phyloP scores from a whole-genome alignment of 805 yeast genomes.

The Starmerella apis region DNA sequence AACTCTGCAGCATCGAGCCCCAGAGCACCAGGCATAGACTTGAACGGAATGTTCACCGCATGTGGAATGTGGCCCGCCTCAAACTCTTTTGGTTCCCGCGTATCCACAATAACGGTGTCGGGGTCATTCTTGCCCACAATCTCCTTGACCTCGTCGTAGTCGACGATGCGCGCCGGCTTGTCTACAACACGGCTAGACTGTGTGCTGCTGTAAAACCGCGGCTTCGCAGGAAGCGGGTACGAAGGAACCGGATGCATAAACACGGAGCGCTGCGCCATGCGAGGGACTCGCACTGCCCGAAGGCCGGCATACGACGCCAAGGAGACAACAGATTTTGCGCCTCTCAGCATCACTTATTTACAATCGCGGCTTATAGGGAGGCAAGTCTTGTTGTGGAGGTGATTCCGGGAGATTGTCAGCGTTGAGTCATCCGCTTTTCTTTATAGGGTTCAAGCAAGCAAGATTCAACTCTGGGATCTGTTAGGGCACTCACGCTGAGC shows the following conservation, averaged over 20 bases:
- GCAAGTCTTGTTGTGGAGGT: neutral
- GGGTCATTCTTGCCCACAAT: constrained; percentile 38
- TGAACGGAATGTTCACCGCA: constrained; percentile 79
- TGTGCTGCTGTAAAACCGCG: constrained; percentile 23
- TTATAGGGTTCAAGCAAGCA: neutral
- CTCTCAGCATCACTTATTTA: constrained; percentile 5
- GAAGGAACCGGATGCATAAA: neutral
- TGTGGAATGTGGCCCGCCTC: constrained; percentile 68
- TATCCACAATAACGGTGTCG: constrained; percentile 62
- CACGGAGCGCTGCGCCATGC: neutral
- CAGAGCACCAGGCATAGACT: constrained; percentile 85
- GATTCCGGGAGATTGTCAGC: neutral
- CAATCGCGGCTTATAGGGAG: neutral
- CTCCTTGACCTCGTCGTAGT: constrained; percentile 44
- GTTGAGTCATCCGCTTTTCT: neutral
- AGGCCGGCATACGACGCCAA: constrained; percentile 3
- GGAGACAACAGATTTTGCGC: constrained; percentile 3
- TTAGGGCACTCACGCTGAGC: too few relatives aligned
- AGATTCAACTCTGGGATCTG: neutral
- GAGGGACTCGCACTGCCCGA: neutral
- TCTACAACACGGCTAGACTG: constrained; percentile 25
- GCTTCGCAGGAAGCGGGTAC: neutral
- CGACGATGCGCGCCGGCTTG: constrained; percentile 42
- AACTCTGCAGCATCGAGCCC: constrained; percentile 72
- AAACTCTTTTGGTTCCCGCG: constrained; percentile 80